phyloP scores from a whole-genome alignment of 2,329 filamentous ascomycete genomes.

The Parastagonospora nodorum region DNA sequence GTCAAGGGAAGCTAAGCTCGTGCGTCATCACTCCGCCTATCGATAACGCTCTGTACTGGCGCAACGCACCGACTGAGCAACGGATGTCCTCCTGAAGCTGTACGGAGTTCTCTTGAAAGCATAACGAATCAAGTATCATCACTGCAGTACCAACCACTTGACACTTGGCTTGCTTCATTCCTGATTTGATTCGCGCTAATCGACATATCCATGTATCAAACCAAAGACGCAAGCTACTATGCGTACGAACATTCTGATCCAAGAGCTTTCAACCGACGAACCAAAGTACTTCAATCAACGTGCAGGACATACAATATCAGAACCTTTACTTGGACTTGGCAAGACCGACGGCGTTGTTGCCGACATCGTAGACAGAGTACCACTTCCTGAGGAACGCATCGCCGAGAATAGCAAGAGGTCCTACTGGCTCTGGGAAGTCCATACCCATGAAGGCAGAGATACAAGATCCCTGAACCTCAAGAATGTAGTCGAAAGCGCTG shows the following conservation, averaged over 20 bases:
- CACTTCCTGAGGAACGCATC: constrained; percentile 81
- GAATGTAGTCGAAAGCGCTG: constrained; percentile 86
- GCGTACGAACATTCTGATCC: constrained; percentile 29
- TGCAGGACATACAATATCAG: background rate
- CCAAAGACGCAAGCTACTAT: constrained; percentile 13
- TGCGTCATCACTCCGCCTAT: constrained; percentile 4
- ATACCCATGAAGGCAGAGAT: constrained; percentile 98
- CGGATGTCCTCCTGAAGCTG: too few relatives aligned
- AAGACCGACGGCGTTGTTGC: constrained; percentile 84
- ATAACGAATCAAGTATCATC: too few relatives aligned
- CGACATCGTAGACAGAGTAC: constrained; percentile 97
- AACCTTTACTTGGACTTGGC: constrained; percentile 74
- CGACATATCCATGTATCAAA: constrained; percentile 14
- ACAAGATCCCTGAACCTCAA: constrained; percentile 92
- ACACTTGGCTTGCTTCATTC: background rate
- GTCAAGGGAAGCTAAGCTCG: background rate
- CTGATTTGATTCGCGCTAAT: constrained; percentile 20
- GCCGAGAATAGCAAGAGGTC: constrained; percentile 92
- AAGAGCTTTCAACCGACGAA: constrained; percentile 9
- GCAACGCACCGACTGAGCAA: too few relatives aligned
- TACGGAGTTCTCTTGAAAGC: too few relatives aligned
- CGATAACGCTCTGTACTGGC: background rate
- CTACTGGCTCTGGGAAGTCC: constrained; percentile 79
- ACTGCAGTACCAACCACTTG: background rate
- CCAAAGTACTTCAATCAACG: background rate